Evolutionary conservation across 2,329 filamentous ascomycete genomes (phyloP).

Genomic region (Ophiostoma ips): DNA sequence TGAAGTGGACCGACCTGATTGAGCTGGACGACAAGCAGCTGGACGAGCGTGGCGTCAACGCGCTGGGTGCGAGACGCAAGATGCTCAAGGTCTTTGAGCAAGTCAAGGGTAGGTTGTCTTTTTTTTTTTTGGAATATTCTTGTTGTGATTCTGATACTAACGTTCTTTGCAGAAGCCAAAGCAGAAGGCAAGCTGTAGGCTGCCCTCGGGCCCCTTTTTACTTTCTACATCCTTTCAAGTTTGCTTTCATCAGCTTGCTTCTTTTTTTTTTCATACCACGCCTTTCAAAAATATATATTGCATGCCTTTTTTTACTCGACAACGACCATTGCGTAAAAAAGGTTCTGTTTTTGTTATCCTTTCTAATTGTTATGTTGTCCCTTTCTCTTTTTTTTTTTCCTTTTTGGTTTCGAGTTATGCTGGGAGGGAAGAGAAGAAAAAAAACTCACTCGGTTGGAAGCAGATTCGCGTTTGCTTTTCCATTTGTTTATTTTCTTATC

Average conservation of each 20-base stretch:
- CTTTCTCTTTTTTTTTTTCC: not conserved
- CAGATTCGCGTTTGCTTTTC: too few species aligned
- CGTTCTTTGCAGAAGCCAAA: conserved; percentile 44
- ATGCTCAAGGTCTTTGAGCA: conserved; percentile 99
- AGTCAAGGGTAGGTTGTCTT: conserved; percentile 50
- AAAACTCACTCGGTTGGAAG: too few species aligned
- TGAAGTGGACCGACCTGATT: conserved; percentile 89
- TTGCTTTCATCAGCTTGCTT: not conserved
- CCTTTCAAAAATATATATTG: not conserved
- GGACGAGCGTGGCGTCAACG: conserved; percentile 87
- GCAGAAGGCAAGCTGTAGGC: conserved; percentile 51
- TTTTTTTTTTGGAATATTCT: not conserved
- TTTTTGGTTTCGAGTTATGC: too few species aligned
- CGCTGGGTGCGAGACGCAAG: conserved; percentile 85
- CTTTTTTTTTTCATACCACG: not conserved
- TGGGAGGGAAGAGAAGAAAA: too few species aligned
- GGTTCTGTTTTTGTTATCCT: not conserved
- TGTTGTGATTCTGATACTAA: not conserved
- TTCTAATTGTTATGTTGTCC: not conserved
- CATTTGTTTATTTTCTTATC: too few species aligned
- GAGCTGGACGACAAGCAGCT: conserved; percentile 86
- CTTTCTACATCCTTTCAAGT: too few species aligned
- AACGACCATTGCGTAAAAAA: not conserved
- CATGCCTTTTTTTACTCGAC: not conserved
- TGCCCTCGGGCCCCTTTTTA: not conserved